Percentiles rank a stretch among this genome's conserved stretches.
Evolutionary conservation across 352 stramenopile genomes (phyloP).

Genomic region (Detonula confervacea): DNA sequence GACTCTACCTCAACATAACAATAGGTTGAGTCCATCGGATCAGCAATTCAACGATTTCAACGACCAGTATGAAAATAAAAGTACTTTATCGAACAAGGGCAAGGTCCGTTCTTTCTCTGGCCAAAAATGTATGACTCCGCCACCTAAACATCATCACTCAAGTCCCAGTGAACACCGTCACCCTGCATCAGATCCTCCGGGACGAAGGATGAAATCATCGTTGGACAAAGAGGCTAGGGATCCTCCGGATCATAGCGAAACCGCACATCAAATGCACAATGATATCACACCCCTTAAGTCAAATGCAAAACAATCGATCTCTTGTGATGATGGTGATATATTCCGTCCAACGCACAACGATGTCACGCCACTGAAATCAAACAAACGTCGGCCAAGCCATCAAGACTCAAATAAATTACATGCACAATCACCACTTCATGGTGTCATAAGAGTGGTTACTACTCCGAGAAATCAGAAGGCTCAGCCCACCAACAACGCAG

Average conservation of each 20-base stretch:
- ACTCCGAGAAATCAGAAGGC: not conserved
- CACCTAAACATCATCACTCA: not conserved
- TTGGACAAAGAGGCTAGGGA: constrained; percentile 14
- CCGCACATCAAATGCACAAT: not conserved
- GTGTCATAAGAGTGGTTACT: not conserved
- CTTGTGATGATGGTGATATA: no score
- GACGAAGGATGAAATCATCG: constrained; percentile 12
- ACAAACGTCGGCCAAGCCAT: not conserved
- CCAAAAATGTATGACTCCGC: not conserved
- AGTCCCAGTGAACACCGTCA: not conserved
- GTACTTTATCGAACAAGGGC: not conserved
- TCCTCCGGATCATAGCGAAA: constrained; percentile 7
- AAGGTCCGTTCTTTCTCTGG: not conserved
- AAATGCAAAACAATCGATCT: not conserved
- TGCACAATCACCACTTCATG: no score
- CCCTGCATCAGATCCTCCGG: constrained; percentile 35
- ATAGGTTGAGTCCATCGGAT: no score
- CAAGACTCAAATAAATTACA: no score
- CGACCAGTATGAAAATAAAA: not conserved
- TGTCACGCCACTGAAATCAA: constrained; percentile 5
- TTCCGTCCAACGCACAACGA: not conserved
- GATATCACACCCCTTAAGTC: not conserved
- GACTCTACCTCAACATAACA: no score
- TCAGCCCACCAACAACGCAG: constrained; percentile 1
- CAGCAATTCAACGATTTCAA: constrained; percentile 9